Percentiles rank a stretch among this genome's conserved stretches.
Evolutionary conservation across 2,329 filamentous ascomycete genomes (phyloP).

Genomic region (Scolecobasidium constrictum): DNA sequence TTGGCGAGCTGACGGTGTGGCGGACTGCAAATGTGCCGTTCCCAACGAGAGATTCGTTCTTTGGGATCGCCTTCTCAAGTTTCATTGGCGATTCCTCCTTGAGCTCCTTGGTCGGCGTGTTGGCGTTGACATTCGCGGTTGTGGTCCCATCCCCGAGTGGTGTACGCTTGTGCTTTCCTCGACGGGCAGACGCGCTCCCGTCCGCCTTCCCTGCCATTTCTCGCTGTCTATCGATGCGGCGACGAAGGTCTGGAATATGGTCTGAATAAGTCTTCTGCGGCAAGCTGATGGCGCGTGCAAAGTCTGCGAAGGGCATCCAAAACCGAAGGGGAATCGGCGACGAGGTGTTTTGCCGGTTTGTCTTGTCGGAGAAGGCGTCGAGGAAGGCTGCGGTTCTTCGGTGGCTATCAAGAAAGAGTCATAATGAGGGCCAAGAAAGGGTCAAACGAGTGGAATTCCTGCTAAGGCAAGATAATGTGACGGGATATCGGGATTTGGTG

Average conservation of each 20-base stretch:
- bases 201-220: no score
- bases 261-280: background rate
- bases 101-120: background rate
- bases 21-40: slow-evolving; percentile 32
- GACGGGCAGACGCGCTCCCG: no score
- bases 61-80: slow-evolving; percentile 18
- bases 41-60: slow-evolving; percentile 33
- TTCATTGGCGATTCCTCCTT: background rate
- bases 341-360: no score
- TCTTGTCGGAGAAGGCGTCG: no score
- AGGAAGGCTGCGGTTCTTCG: no score
- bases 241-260: no score
- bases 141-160: slow-evolving; percentile 4
- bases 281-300: background rate
- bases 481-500: no score
- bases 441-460: no score
- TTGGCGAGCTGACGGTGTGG: slow-evolving; percentile 20
- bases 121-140: slow-evolving; percentile 2
- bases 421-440: no score
- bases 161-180: background rate
- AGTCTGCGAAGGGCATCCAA: background rate
- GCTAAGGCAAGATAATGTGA: no score
- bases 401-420: no score
- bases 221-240: no score
- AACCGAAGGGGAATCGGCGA: background rate